These are phyloP conservation scores for Polygonum aviculare DNA, from an alignment of 148 eudicot genomes.

Conservation along the genomic window DNA sequence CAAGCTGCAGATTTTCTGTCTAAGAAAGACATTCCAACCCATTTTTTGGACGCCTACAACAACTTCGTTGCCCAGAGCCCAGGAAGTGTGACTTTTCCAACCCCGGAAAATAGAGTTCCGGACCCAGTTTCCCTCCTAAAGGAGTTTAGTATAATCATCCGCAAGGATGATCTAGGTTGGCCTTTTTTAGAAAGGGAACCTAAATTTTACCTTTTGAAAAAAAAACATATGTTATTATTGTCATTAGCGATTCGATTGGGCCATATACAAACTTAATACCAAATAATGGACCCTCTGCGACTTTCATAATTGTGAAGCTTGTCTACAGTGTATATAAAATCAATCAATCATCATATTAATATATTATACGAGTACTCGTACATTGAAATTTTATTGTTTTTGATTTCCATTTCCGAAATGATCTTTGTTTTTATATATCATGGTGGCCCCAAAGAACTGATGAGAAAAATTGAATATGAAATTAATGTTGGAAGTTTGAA, in stretches of 20 bases:
- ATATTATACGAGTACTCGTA: not conserved
- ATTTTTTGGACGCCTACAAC: too few relatives aligned
- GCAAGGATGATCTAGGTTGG: too few relatives aligned
- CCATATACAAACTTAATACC: not conserved
- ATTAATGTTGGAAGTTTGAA: not conserved
- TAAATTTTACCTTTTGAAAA: too few relatives aligned
- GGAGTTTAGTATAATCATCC: too few relatives aligned
- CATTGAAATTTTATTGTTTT: not conserved
- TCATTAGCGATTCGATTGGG: not conserved
- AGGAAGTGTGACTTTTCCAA: too few relatives aligned
- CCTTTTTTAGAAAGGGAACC: too few relatives aligned
- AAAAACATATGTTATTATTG: too few relatives aligned
- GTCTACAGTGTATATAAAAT: not conserved
- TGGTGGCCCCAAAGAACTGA: not conserved
- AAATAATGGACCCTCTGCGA: not conserved
- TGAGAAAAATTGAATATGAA: not conserved
- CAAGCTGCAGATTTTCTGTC: too few relatives aligned
- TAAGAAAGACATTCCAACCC: too few relatives aligned
- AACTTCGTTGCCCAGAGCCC: too few relatives aligned
- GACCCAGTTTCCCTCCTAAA: too few relatives aligned
- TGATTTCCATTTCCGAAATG: not conserved
- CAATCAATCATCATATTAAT: not conserved
- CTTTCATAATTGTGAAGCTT: not conserved
- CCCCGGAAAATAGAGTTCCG: too few relatives aligned
- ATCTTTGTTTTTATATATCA: not conserved